Evolutionary conservation across 2,329 filamentous ascomycete genomes (phyloP).

Genomic region (Spiromastix sp.): DNA sequence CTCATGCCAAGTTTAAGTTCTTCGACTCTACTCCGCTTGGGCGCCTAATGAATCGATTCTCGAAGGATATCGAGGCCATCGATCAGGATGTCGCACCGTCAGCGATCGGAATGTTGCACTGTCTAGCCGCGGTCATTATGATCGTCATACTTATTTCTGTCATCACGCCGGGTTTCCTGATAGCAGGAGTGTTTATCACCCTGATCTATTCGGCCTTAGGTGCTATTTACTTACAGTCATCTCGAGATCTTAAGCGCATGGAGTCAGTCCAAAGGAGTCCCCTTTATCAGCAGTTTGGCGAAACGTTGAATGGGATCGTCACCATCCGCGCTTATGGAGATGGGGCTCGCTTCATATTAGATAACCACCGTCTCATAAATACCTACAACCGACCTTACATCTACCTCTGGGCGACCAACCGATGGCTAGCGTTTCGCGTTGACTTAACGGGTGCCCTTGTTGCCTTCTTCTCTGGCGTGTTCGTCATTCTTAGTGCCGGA

Average conservation of each 20-base stretch:
- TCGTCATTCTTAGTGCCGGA: slow-evolving; percentile 75
- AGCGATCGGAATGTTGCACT: slow-evolving; percentile 65
- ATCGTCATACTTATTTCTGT: slow-evolving; percentile 78
- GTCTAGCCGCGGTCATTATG: slow-evolving; percentile 61
- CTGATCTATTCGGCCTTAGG: slow-evolving; percentile 73
- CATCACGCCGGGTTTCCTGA: slow-evolving; percentile 83
- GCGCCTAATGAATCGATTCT: slow-evolving; percentile 97
- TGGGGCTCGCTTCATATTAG: slow-evolving; percentile 82
- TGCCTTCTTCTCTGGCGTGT: slow-evolving; percentile 84
- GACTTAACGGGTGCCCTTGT: slow-evolving; percentile 86
- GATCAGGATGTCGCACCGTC: slow-evolving; percentile 94
- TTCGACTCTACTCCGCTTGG: slow-evolving; percentile 94
- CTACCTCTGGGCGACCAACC: slow-evolving; percentile 90
- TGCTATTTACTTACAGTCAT: slow-evolving; percentile 79
- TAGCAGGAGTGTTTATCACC: slow-evolving; percentile 78
- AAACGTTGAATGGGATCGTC: slow-evolving; percentile 87
- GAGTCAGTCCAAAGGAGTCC: slow-evolving; percentile 92
- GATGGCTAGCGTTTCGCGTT: slow-evolving; percentile 90
- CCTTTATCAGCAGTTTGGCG: slow-evolving; percentile 94
- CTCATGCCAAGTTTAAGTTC: slow-evolving; percentile 90
- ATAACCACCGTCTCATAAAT: slow-evolving; percentile 83
- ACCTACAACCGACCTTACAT: slow-evolving; percentile 88
- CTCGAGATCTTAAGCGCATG: slow-evolving; percentile 87
- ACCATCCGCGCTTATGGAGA: slow-evolving; percentile 96
- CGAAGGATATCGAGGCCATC: slow-evolving; percentile 88